These are phyloP conservation scores for Eucalyptus microcorys DNA, from an alignment of 345 rosid species.

Conservation along the genomic window DNA sequence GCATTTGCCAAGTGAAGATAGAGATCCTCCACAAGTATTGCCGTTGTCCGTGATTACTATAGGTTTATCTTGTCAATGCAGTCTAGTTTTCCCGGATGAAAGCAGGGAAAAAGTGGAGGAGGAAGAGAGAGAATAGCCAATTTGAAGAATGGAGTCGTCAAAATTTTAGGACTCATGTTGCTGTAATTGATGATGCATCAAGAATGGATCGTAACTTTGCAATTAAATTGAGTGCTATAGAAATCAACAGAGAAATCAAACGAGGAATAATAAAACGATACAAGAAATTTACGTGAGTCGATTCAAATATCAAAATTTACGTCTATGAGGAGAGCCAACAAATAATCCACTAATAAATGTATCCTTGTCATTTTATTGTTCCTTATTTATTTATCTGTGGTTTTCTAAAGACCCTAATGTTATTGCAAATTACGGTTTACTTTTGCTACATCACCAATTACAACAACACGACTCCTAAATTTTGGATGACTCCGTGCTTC, in stretches of 20 bases:
- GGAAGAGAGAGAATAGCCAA: background rate
- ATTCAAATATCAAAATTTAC: too few relatives aligned
- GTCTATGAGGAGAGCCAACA: accelerated
- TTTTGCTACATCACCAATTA: background rate
- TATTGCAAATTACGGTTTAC: background rate
- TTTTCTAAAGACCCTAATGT: accelerated
- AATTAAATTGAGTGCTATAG: too few relatives aligned
- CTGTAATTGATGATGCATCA: accelerated
- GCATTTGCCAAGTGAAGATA: background rate
- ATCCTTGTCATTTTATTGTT: too few relatives aligned
- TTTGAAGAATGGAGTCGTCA: background rate
- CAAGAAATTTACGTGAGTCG: accelerated
- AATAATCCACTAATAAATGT: too few relatives aligned
- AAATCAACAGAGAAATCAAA: too few relatives aligned
- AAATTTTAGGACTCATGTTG: background rate
- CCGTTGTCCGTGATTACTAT: background rate
- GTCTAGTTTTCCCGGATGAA: background rate
- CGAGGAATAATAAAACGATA: too few relatives aligned
- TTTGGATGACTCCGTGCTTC: background rate
- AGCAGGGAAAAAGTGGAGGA: too few relatives aligned
- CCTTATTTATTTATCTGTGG: too few relatives aligned
- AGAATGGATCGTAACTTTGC: background rate
- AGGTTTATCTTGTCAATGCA: background rate
- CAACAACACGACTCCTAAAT: background rate
- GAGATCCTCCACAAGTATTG: background rate